Base-by-base conservation (phyloP, 305 asterid genomes). In the Solanum hybrid region DNA sequence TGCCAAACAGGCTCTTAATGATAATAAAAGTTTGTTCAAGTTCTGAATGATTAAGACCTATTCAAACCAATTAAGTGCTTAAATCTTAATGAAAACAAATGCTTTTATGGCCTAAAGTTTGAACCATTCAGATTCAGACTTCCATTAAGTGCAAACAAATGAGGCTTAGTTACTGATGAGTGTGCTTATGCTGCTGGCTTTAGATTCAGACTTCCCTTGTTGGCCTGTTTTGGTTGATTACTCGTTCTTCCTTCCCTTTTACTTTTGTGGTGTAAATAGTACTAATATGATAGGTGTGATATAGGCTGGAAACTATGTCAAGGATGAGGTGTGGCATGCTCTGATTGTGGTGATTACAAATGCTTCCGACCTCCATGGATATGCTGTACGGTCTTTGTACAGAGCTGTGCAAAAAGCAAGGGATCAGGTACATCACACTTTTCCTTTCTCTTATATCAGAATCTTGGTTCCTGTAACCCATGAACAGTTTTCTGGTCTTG, bases 271-370 rank as follows among this genome's bases (percentile, higher is more conserved):
- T n/a, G 75, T 84, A 84, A 84, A 84, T 10, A 84, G 76, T 84
- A 84, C 88, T 84, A 84, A 84, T 51, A 29, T 51, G 88, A 32
- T 36, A 13, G 76, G 32, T 51, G 88, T 57, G 88, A 75, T 91
- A 78, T 89, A 97, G 99, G 99, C 99, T 90, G 99, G 99, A 93
- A 97, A 94, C 90, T 91, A 94, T 92, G 99, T 98, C 92, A 98
- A 95, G 94, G 99, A 96, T 90, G 98, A 95, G 86, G 99, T 96
- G 41, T 98, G 99, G 98, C 99, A 98, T 93, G 96, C 98, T 73
- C 96, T 98, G 90, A 94, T 98, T 90, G 98, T 97, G 89, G 96
- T 96, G 91, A 94, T 96, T 91, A 96, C 96, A 78, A 98, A 95
- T 94, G 96, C 99, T 90, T 93, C 98, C 78, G 93, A 95, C 90